phyloP scores from a whole-genome alignment of 129 eudicot species.

The Tanacetum coccineum region DNA sequence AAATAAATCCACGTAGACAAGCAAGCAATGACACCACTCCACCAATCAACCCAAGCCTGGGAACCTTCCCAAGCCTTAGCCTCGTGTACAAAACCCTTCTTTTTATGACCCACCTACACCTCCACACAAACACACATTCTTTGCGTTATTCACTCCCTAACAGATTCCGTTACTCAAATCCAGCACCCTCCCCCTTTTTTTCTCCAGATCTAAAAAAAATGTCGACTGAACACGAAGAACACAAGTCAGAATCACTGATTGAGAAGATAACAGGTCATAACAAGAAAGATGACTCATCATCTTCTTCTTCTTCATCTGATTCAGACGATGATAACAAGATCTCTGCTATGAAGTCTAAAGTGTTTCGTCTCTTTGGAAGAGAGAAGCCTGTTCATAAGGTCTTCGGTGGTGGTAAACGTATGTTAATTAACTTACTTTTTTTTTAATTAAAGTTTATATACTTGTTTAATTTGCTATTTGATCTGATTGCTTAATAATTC shows the following conservation, averaged over 20 bases:
- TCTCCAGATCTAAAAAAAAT: not conserved
- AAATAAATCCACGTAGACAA: no score
- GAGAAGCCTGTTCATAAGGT: conserved; percentile 72
- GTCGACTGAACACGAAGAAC: conserved; percentile 67
- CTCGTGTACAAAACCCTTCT: conserved; percentile 10
- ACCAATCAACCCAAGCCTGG: conserved; percentile 18
- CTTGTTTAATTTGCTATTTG: no score
- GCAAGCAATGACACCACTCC: not conserved
- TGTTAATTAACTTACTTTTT: not conserved
- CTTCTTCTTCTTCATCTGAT: conserved; percentile 68
- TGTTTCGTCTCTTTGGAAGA: conserved; percentile 63
- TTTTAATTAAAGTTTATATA: no score
- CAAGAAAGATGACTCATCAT: conserved; percentile 52
- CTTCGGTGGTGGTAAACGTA: conserved; percentile 93
- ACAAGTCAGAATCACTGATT: conserved; percentile 42
- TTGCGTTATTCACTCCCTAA: conserved; percentile 25
- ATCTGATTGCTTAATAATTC: no score
- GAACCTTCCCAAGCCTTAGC: conserved; percentile 1
- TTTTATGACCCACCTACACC: conserved; percentile 25
- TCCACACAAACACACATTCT: conserved; percentile 17
- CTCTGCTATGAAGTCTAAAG: conserved; percentile 46
- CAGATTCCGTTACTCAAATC: not conserved
- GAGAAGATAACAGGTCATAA: conserved; percentile 62
- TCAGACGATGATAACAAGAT: conserved; percentile 68
- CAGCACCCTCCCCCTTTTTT: conserved; percentile 5